phyloP scores from a whole-genome alignment of 768 basidiomycete species.

The Podaxis sp. region DNA sequence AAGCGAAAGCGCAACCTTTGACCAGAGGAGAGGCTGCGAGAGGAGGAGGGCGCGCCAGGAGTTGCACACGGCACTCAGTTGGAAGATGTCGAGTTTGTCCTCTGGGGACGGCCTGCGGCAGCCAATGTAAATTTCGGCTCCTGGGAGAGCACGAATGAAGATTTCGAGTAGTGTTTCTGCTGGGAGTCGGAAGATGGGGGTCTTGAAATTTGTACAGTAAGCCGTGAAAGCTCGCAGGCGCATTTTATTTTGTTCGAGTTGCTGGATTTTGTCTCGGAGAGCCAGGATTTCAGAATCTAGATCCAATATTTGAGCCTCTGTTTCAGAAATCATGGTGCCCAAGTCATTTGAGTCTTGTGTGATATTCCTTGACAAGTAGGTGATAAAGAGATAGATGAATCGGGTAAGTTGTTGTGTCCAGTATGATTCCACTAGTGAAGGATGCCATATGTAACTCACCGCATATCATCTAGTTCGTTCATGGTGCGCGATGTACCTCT shows the following conservation, averaged over 20 bases:
- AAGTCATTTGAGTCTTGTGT: background rate
- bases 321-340: background rate
- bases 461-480: background rate
- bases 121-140: background rate
- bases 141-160: background rate
- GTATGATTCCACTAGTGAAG: background rate
- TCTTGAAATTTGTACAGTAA: background rate
- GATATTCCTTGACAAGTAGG: background rate
- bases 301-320: background rate
- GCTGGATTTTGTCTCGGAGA: background rate
- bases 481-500: background rate
- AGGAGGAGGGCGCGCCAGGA: constrained; percentile 1
- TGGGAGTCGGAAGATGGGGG: background rate
- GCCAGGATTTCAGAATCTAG: background rate
- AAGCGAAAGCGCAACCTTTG: background rate
- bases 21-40: constrained; percentile 3
- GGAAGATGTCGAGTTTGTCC: background rate
- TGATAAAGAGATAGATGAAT: background rate
- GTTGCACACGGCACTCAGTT: background rate
- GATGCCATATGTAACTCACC: background rate
- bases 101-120: background rate
- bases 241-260: background rate
- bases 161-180: background rate
- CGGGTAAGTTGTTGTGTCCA: background rate
- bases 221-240: background rate